Conservation (phyloP, 148 eudicot species). For the Fagopyrum tataricum region DNA sequence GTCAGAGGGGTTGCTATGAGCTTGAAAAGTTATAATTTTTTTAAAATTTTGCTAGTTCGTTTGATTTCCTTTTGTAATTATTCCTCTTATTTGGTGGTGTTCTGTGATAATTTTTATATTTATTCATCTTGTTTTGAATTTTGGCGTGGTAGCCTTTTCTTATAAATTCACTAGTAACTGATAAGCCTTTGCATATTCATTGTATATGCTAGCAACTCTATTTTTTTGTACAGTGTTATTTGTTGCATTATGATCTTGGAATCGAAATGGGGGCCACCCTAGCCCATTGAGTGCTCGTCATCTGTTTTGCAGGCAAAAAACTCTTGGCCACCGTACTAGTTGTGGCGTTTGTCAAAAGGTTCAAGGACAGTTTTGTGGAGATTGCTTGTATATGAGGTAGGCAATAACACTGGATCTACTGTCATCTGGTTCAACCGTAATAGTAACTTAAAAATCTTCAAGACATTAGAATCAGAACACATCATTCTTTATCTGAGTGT, state of each 20-base stretch:
- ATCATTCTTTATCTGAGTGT: neutral
- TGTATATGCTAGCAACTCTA: neutral
- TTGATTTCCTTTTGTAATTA: neutral
- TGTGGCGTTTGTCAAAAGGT: slow-evolving; percentile 45
- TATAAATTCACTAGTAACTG: neutral
- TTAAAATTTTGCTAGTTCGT: neutral
- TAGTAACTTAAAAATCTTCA: neutral
- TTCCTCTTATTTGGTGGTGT: neutral
- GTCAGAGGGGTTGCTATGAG: neutral
- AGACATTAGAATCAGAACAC: neutral
- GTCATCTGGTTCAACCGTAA: neutral
- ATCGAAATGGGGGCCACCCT: too few species aligned
- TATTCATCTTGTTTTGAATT: neutral
- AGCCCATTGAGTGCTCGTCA: too few species aligned
- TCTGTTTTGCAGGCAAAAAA: slow-evolving; percentile 54
- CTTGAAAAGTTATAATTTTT: neutral
- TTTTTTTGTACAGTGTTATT: neutral
- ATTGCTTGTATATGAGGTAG: slow-evolving; percentile 74
- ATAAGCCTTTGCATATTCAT: neutral
- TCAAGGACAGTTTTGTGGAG: slow-evolving; percentile 68
- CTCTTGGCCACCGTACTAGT: slow-evolving; percentile 47
- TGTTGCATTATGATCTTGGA: neutral
- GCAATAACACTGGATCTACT: neutral
- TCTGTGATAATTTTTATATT: neutral
- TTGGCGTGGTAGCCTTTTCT: neutral